phyloP scores from a whole-genome alignment of 345 rosid species.

The rapeseed (Brassica napus) region Da-Ae NC_063434.1:1585501-1586000 shows the following conservation, averaged over 20 bases:
- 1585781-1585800: conserved; percentile 35
- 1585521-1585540: background rate
- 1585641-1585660: conserved; percentile 9
- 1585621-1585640: conserved; percentile 58
- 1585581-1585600: conserved; percentile 55
- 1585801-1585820: conserved; percentile 36
- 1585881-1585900: conserved; percentile 19
- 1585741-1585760: conserved; percentile 16
- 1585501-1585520: too few species aligned
- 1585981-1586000: conserved; percentile 14
- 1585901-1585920: conserved; percentile 38
- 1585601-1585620: conserved; percentile 51
- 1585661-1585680: background rate
- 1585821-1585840: conserved; percentile 17
- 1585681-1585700: background rate
- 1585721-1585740: background rate
- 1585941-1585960: background rate
- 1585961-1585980: background rate
- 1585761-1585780: conserved; percentile 3
- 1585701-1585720: conserved; percentile 9
- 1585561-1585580: background rate
- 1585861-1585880: background rate
- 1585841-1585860: background rate
- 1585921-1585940: conserved; percentile 31
- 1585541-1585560: conserved; percentile 23